phyloP scores from a whole-genome alignment of 2,329 filamentous ascomycete species.

The Ophiosphaerella narmari region DNA sequence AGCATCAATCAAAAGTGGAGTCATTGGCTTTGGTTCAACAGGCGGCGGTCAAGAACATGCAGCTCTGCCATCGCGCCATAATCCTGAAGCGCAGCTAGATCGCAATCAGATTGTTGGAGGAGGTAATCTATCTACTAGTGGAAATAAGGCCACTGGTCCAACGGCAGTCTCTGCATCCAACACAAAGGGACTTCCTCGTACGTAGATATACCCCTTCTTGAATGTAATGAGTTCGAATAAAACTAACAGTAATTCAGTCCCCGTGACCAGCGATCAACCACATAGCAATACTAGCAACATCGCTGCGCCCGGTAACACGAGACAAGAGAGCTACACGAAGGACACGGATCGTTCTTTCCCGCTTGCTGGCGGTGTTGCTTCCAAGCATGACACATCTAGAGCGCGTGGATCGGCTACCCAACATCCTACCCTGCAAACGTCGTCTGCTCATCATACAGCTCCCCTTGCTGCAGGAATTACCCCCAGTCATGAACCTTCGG shows the following conservation, averaged over 20 bases:
- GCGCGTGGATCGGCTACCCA: not conserved
- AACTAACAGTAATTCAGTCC: constrained; percentile 14
- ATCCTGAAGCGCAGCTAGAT: constrained; percentile 13
- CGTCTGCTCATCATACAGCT: constrained; percentile 1
- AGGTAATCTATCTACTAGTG: constrained; percentile 13
- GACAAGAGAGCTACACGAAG: constrained; percentile 20
- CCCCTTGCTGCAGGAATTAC: too few relatives aligned
- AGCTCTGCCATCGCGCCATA: constrained; percentile 22
- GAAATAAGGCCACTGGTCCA: constrained; percentile 10
- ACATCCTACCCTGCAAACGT: constrained; percentile 1
- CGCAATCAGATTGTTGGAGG: constrained; percentile 22
- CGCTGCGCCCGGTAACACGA: not conserved
- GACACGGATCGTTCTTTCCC: constrained; percentile 42
- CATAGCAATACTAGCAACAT: constrained; percentile 4
- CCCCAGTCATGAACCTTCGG: too few relatives aligned
- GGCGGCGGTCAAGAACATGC: constrained; percentile 27
- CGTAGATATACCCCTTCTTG: constrained; percentile 16
- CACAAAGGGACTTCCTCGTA: constrained; percentile 20
- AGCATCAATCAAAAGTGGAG: constrained; percentile 48
- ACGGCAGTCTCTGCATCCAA: constrained; percentile 4
- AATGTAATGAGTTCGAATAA: not conserved
- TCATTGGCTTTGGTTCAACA: constrained; percentile 40
- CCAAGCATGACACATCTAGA: constrained; percentile 3
- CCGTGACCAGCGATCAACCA: constrained; percentile 4
- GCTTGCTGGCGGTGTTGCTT: constrained; percentile 39